Evolutionary conservation across 1,139 yeast species (phyloP), one percentile per base, ranked within the genome.

Genomic region (Debaryomyces nepalensis): DNA sequence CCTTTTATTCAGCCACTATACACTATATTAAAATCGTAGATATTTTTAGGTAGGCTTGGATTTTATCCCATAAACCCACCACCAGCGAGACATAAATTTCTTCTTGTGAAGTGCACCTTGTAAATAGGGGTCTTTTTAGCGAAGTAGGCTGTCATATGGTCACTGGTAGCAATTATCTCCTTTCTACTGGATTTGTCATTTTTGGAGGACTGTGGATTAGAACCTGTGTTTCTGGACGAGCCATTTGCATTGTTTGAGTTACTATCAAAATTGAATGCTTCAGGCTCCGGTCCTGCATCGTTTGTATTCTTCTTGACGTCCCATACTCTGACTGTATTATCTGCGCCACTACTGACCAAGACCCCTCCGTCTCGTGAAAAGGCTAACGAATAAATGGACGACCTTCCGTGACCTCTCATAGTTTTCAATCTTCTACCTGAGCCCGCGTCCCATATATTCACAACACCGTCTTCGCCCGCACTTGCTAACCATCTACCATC

Each of bases 401-500:
- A 80, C 53, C 88, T 74, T 26, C 97, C 98, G 59, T 95, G 99
- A 0, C 99, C 99, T 49, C 88, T 79, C 84, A 81, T 79, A 8
- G 87, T 75, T 64, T 91, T 91, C 50, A 93, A 71, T 42, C 91
- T 73, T 50, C 95, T 77, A 11, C 98, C 99, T 2, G 93, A 79
- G 2, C 97, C 97, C 41, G 88, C 82, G 67, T 95, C 99, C 97
- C 98, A 95, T 33, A 95, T 76, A 58, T 87, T 87, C 34, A 95
- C 87, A 15, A 86, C 78, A 41, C 90, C 84, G 61, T 91, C 99
- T 60, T 91, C 98, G 37, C 97, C 96, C 8, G 96, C 98, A 47
- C 93, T 82, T 2, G 98, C 97, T 45, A 93, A 70, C 95, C 97
- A 88, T 56, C 97, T 77, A 2, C 99, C 99, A 65, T 93, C 97